Percentiles rank a stretch among this genome's conserved stretches.
Evolutionary conservation across 345 rosid species (phyloP).

Genomic region (Citrus mangshanensis): DNA sequence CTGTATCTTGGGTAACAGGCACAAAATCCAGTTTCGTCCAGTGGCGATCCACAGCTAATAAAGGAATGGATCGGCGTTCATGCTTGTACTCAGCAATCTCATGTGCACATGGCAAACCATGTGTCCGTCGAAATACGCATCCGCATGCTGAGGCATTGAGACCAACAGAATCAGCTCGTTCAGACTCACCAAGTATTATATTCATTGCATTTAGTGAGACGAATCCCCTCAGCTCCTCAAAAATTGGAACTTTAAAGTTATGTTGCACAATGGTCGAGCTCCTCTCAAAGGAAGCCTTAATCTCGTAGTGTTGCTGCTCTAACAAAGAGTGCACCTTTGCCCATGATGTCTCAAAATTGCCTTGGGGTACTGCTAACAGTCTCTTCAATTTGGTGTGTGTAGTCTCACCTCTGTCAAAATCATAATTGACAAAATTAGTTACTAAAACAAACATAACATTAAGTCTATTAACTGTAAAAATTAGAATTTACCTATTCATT

Average conservation of each 20-base stretch:
- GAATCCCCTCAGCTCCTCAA: slow-evolving; percentile 15
- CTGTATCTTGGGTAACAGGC: slow-evolving; percentile 6
- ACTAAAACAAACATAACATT: not conserved
- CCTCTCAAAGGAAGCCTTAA: slow-evolving; percentile 19
- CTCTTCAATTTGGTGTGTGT: slow-evolving; percentile 18
- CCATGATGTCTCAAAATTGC: slow-evolving; percentile 15
- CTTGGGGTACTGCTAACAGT: slow-evolving; percentile 3
- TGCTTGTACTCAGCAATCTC: slow-evolving; percentile 13
- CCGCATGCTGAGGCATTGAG: slow-evolving; percentile 4
- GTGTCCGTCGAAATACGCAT: slow-evolving; percentile 11
- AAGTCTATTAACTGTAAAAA: not conserved
- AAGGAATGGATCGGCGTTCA: slow-evolving; percentile 14
- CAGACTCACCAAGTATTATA: slow-evolving; percentile 5
- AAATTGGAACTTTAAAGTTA: slow-evolving; percentile 9
- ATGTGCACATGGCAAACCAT: slow-evolving; percentile 23
- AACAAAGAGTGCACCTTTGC: slow-evolving; percentile 3
- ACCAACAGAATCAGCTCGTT: slow-evolving; percentile 10
- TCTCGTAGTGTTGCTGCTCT: slow-evolving; percentile 11
- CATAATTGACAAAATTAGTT: not conserved
- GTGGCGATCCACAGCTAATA: slow-evolving; percentile 7
- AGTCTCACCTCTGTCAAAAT: slow-evolving; percentile 12
- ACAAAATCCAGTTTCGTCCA: slow-evolving; percentile 15
- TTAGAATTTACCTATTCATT: slow-evolving; percentile 13
- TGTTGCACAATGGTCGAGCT: slow-evolving; percentile 13
- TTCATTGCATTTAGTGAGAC: slow-evolving; percentile 13